Evolutionary conservation across 345 rosid species (phyloP), one percentile per base, ranked within the genome.

Genomic region (Eucalyptus sideroxylon): DNA sequence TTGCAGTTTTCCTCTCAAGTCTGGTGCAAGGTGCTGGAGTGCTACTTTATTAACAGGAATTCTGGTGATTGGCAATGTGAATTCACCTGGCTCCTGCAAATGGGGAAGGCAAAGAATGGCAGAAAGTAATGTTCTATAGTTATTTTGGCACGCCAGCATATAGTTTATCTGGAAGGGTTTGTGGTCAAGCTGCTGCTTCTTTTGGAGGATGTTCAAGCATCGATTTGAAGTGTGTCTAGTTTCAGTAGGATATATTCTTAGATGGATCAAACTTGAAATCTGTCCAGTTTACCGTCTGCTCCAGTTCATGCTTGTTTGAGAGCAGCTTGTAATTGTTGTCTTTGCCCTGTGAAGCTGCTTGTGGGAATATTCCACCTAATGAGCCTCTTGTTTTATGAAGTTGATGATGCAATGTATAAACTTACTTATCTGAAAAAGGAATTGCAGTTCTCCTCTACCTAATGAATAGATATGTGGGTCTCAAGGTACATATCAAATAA

Each of bases 71-170:
- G 37, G 37, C 77, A 65, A 65, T 65, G 2, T 34, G 19, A 65
- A 4, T n/a, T 7, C 40, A 65, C 77, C 77, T 65, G 11, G 77
- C 77, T n/a, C 77, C 5, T 14, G 40, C 77, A 15, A 65, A 65
- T 12, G 69, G 69, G 67, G 19, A 65, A 65, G 37, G 77, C 77
- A n/a, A 30, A 65, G 77, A 65, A 1, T 30, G n/a, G 31, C 15
- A 60, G n/a, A 60, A 27, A 60, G 31, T 60, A 27, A 60, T 60
- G 69, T 60, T 53, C 56, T 60, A 14, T 4, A n/a, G 40, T 65
- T n/a, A 0, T 1, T 65, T n/a, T 0, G 1, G 77, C 5, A 65
- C 0, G 5, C 59, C 59, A 0, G 59, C 59, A 8, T 53, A 65
- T 65, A 15, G 77, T 65, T 65, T 65, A 15, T 16, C 19, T 65